These are phyloP conservation scores for Citropsis articulata DNA, from an alignment of 345 rosid species.

Conservation along the genomic window DNA sequence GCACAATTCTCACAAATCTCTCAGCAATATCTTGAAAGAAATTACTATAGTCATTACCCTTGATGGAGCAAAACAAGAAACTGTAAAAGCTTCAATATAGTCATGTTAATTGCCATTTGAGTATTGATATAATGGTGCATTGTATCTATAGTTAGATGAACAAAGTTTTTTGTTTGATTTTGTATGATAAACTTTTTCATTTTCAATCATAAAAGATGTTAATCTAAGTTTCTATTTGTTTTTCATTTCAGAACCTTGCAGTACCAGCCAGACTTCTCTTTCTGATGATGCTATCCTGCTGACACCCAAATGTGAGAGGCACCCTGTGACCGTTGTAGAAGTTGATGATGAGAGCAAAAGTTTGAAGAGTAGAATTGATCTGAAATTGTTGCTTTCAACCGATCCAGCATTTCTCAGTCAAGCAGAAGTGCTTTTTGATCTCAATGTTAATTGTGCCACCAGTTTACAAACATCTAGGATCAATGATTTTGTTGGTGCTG, in stretches of 20 bases:
- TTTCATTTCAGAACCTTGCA: conserved; percentile 31
- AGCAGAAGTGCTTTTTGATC: conserved; percentile 47
- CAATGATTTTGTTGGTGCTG: conserved; percentile 10
- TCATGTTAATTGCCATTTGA: neutral
- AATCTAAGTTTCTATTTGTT: neutral
- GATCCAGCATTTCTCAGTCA: conserved; percentile 44
- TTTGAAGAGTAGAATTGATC: conserved; percentile 21
- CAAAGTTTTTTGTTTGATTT: too few relatives aligned
- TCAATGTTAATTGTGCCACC: conserved; percentile 24
- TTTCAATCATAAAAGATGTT: conserved; percentile 12
- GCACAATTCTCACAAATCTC: neutral
- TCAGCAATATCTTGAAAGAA: neutral
- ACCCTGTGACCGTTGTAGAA: conserved; percentile 9
- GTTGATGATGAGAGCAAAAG: conserved; percentile 11
- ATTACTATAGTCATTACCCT: neutral
- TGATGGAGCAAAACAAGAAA: neutral
- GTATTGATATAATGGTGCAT: neutral
- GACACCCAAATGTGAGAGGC: conserved; percentile 15
- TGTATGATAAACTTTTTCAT: neutral
- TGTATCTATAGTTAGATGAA: neutral
- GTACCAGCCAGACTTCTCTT: conserved; percentile 29
- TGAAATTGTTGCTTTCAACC: conserved; percentile 44
- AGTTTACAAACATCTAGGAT: conserved; percentile 11
- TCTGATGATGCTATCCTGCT: conserved; percentile 11
- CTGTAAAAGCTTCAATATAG: neutral